These are phyloP conservation scores for Pseudocercospora fuligena DNA, from an alignment of 2,329 filamentous ascomycete genomes.

Conservation along the genomic window DNA sequence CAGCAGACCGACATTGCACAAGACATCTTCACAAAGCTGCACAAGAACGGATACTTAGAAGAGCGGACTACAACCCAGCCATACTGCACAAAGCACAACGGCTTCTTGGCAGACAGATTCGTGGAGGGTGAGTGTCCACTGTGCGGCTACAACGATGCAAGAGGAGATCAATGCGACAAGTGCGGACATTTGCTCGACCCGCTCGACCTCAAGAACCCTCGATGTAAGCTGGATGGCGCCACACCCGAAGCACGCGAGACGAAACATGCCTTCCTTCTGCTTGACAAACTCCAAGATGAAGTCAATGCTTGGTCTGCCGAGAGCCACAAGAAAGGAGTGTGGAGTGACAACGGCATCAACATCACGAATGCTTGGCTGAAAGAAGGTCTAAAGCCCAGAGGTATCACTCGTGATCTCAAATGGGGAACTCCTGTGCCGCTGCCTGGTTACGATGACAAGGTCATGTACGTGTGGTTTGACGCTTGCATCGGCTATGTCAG, in stretches of 20 bases:
- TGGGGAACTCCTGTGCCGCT: constrained; percentile 75
- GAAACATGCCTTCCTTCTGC: constrained; percentile 86
- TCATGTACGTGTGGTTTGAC: constrained; percentile 93
- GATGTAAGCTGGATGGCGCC: constrained; percentile 88
- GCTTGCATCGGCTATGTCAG: constrained; percentile 94
- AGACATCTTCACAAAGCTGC: constrained; percentile 84
- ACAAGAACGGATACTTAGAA: constrained; percentile 85
- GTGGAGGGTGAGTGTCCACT: constrained; percentile 79
- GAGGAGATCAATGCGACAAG: constrained; percentile 61
- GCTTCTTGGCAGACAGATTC: constrained; percentile 83
- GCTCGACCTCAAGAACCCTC: constrained; percentile 73
- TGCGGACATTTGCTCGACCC: constrained; percentile 55
- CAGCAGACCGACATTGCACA: constrained; percentile 94
- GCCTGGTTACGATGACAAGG: constrained; percentile 71
- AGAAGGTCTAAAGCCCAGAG: constrained; percentile 81
- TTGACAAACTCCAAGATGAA: constrained; percentile 80
- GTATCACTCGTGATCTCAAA: constrained; percentile 89
- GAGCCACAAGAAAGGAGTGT: constrained; percentile 73
- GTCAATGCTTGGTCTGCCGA: constrained; percentile 79
- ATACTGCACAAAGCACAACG: constrained; percentile 71
- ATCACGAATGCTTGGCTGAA: constrained; percentile 83
- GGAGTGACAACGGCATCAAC: constrained; percentile 74
- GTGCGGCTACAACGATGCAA: constrained; percentile 61
- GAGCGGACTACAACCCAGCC: constrained; percentile 88
- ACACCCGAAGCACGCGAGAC: constrained; percentile 80